Evolutionary conservation across 2,329 filamentous ascomycete genomes (phyloP), one percentile per base, ranked within the genome.

Genomic region (Alternaria brassicicola): DNA sequence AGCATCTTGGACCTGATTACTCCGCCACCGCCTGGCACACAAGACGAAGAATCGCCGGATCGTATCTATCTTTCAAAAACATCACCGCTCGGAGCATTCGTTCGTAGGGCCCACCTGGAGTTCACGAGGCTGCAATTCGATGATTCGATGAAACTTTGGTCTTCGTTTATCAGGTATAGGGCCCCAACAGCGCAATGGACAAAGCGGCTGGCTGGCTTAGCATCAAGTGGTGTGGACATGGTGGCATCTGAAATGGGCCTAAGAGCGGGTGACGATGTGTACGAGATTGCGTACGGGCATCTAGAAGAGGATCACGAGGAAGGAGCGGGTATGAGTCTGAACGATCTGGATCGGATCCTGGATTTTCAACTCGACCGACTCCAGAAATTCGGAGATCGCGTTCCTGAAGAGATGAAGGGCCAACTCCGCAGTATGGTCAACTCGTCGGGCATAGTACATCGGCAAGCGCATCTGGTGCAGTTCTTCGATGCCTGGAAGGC

Each of bases 401-500:
- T 97, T 38, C 90, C 94, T 0, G 79, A 88, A 15, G 87, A 88
- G 51, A 88, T 97, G 76, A 88, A 87, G 55, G 79, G 83, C n/a
- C 86, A 89, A 61, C 87, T 97, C 51, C 84, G 86, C 33, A 82
- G 84, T 47, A 85, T 96, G 67, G 78, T 95, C 12, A 83, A 85
- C 26, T 87, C 89, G 15, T 88, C 87, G 52, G 84, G 85, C 49
- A 80, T 88, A n/a, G 80, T 89, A 21, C 90, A 92, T 6, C 91
- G 88, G 54, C 80, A 93, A 57, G 86, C 86, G 13, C 89, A 95
- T 74, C 93, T 96, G 68, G 83, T 95, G 8, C 88, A 84, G 85
- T 98, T 96, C 72, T 87, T 97, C 13, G 93, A 99, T 75, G 87
- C 93, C 0, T 98, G 93, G 94, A 87, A 90, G 74, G 88, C 92